phyloP scores from a whole-genome alignment of 1,284 basidiomycete genomes.

The Marasmius sp. region DNA sequence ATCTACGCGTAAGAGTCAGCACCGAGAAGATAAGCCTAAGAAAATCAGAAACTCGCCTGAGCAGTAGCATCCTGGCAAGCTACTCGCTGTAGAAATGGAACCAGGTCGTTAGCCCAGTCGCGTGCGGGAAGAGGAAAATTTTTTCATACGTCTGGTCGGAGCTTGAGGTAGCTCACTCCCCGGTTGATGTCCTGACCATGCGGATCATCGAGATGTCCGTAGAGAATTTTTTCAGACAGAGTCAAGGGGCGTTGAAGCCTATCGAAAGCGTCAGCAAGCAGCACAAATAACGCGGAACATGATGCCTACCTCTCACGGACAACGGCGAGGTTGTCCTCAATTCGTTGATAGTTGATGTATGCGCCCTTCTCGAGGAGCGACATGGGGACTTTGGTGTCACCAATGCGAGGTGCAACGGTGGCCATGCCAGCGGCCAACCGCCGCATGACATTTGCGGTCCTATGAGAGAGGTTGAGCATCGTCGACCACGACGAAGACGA shows the following conservation, averaged over 20 bases:
- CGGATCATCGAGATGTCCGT: conserved; percentile 96
- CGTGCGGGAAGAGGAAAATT: too few species aligned
- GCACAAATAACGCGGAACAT: conserved; percentile 1
- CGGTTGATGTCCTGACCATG: conserved; percentile 85
- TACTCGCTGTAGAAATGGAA: conserved; percentile 72
- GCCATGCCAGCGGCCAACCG: conserved; percentile 74
- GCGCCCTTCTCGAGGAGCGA: conserved; percentile 83
- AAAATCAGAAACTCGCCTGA: conserved; percentile 45
- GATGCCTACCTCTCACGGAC: conserved; percentile 74
- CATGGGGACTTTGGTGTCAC: conserved; percentile 93
- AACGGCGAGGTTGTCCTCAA: conserved; percentile 90
- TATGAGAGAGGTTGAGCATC: conserved; percentile 71
- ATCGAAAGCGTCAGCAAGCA: conserved; percentile 6
- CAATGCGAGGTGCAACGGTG: conserved; percentile 78
- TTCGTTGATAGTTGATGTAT: conserved; percentile 97
- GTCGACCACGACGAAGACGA: conserved; percentile 28
- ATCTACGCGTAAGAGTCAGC: conserved; percentile 58
- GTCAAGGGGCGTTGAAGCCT: conserved; percentile 94
- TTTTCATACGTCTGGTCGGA: conserved; percentile 86
- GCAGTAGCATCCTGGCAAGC: conserved; percentile 99
- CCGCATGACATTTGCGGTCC: conserved; percentile 59
- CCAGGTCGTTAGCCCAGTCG: not conserved
- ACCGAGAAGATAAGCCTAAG: conserved; percentile 33
- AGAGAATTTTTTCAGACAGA: conserved; percentile 97
- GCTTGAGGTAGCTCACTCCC: conserved; percentile 92